phyloP scores from a whole-genome alignment of 2,329 filamentous ascomycete genomes.

The Fusarium sp. region DNA sequence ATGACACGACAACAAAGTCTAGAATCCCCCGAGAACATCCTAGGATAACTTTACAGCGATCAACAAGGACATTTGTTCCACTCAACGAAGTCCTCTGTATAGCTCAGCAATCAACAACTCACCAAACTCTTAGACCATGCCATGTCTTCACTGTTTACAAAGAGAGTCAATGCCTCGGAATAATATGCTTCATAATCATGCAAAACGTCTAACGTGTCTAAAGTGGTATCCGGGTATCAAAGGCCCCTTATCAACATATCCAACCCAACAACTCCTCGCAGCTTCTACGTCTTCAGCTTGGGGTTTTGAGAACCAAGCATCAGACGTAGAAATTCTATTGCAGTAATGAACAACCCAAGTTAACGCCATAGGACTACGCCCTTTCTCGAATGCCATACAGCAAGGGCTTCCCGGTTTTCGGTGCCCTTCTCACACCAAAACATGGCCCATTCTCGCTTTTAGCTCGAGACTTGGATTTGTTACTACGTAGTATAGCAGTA shows the following conservation, averaged over 20 bases:
- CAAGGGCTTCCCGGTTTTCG: constrained; percentile 15
- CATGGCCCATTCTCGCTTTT: constrained; percentile 25
- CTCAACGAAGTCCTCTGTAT: not conserved
- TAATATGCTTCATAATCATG: constrained; percentile 2
- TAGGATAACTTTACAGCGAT: not conserved
- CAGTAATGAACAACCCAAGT: constrained; percentile 1
- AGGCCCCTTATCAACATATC: constrained; percentile 24
- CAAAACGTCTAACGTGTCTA: constrained; percentile 16
- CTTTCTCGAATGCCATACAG: constrained; percentile 32
- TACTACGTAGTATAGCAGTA: constrained; percentile 8
- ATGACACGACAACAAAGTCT: not conserved
- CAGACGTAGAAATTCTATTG: constrained; percentile 12
- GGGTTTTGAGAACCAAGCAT: not conserved
- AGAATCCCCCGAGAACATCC: not conserved
- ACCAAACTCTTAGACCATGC: not conserved
- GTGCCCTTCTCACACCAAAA: constrained; percentile 10
- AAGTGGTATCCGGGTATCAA: constrained; percentile 39
- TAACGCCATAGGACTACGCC: constrained; percentile 34
- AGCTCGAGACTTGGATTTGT: constrained; percentile 7
- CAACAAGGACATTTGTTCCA: not conserved
- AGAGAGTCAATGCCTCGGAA: not conserved
- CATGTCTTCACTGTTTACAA: not conserved
- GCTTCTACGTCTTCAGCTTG: not conserved
- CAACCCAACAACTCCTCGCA: constrained; percentile 1
- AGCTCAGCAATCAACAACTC: not conserved